Percentiles rank a stretch among this genome's conserved stretches.
Evolutionary conservation across 331 rosid species (phyloP).

Genomic region (Phaseolus coccineus): DNA sequence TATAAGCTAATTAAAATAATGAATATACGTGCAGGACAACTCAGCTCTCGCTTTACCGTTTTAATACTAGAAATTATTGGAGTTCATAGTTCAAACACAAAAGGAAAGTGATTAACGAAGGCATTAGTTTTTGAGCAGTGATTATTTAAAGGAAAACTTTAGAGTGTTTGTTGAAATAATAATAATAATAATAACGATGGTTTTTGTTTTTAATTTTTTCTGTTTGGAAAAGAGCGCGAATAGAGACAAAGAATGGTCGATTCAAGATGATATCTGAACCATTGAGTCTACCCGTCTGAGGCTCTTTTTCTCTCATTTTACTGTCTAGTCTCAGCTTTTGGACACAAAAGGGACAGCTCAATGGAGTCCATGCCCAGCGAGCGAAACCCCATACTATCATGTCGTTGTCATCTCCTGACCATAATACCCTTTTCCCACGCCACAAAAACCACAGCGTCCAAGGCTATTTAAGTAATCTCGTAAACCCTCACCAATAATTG

Average conservation of each 20-base stretch:
- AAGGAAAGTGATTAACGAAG: background rate
- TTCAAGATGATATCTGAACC: slow-evolving; percentile 26
- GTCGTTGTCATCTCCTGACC: slow-evolving; percentile 50
- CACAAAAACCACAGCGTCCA: background rate
- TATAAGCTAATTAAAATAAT: slow-evolving; percentile 44
- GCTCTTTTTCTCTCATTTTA: slow-evolving; percentile 1
- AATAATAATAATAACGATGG: background rate
- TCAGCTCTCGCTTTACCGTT: slow-evolving; percentile 13
- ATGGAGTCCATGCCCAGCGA: slow-evolving; percentile 53
- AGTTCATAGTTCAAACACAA: background rate
- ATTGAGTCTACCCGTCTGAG: slow-evolving; percentile 30
- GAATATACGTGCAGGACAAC: slow-evolving; percentile 61
- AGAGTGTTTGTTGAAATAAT: slow-evolving; percentile 34
- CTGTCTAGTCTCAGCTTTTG: slow-evolving; percentile 43
- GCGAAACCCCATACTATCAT: slow-evolving; percentile 52
- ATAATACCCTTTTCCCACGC: slow-evolving; percentile 38
- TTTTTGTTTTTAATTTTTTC: background rate
- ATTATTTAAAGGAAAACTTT: slow-evolving; percentile 21
- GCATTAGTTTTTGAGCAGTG: no score
- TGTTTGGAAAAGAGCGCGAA: slow-evolving; percentile 25
- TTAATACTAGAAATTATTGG: background rate
- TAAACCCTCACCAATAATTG: background rate
- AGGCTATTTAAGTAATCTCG: background rate
- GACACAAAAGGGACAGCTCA: slow-evolving; percentile 54
- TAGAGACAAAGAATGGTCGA: slow-evolving; percentile 50